Conservation (phyloP, 1,284 basidiomycete species). For the Malassezia pachydermatis region DNA sequence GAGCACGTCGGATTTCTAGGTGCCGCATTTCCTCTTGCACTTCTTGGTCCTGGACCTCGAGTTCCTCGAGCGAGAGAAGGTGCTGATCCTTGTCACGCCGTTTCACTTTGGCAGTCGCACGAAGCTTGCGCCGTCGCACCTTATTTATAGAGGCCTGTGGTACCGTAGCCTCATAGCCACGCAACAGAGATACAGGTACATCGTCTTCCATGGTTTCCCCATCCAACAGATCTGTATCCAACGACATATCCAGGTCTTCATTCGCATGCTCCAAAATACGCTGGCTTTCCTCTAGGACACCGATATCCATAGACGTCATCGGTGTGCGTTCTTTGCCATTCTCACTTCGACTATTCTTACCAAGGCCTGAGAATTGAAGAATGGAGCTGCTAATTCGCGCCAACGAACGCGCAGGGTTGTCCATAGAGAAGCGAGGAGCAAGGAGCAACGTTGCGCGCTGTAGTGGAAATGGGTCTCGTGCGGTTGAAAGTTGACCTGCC, state of each 20-base stretch:
- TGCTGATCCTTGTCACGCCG: conserved; percentile 8
- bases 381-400: conserved; percentile 39
- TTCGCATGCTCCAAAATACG: conserved; percentile 35
- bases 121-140: conserved; percentile 29
- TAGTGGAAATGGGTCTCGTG: conserved; percentile 23
- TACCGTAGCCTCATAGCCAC: conserved; percentile 45
- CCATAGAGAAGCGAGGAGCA: conserved; percentile 33
- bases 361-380: conserved; percentile 14
- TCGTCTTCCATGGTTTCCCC: conserved; percentile 21
- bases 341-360: background rate
- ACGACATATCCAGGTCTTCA: conserved; percentile 21
- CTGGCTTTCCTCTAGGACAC: conserved; percentile 40
- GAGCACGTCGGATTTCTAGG: conserved; percentile 26
- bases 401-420: conserved; percentile 35
- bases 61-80: conserved; percentile 33
- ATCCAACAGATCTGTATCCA: conserved; percentile 12
- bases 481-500: conserved; percentile 27
- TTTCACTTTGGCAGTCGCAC: conserved; percentile 18
- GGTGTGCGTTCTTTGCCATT: background rate
- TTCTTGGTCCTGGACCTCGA: conserved; percentile 38
- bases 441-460: conserved; percentile 32
- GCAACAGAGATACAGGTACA: conserved; percentile 35
- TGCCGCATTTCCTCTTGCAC: conserved; percentile 38
- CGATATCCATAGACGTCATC: conserved; percentile 37
- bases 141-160: conserved; percentile 35